phyloP scores from a whole-genome alignment of 2,329 filamentous ascomycete species.

The Emergomyces pasteurianus region DNA sequence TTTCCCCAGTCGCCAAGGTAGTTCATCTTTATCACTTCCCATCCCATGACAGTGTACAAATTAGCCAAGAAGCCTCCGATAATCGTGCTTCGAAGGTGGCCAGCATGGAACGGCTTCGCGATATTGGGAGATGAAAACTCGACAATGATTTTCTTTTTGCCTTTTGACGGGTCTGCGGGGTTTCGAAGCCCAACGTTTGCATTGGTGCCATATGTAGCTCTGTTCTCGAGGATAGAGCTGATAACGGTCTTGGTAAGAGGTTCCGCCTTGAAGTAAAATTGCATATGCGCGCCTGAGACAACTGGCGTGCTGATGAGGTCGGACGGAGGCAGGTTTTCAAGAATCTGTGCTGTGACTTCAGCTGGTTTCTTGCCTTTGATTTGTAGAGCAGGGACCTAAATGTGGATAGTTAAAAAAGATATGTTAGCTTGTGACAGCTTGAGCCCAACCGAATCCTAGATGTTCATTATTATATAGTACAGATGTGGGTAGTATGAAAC shows the following conservation, averaged over 20 bases:
- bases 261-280: conserved; percentile 53
- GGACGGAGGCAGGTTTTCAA: conserved; percentile 45
- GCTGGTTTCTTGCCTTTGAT: conserved; percentile 48
- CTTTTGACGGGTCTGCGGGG: conserved; percentile 42
- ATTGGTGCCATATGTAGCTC: conserved; percentile 48
- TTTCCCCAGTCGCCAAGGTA: conserved; percentile 59
- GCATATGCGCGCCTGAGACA: conserved; percentile 47
- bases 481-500: too few species aligned
- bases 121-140: conserved; percentile 59
- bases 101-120: conserved; percentile 54
- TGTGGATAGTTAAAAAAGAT: neutral
- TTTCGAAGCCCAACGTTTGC: conserved; percentile 47
- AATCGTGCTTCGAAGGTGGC: conserved; percentile 54
- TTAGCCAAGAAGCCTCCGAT: conserved; percentile 55
- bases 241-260: conserved; percentile 47
- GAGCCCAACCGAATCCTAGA: too few species aligned
- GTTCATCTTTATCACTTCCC: conserved; percentile 53
- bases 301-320: conserved; percentile 46
- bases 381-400: conserved; percentile 31
- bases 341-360: conserved; percentile 44
- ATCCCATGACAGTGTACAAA: conserved; percentile 48
- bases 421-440: neutral
- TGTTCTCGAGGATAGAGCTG: conserved; percentile 46
- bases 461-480: too few species aligned
- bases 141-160: conserved; percentile 48